These are phyloP conservation scores for Pythium aphanidermatum DNA, from an alignment of 352 stramenopile species.

Conservation along the genomic window DNA sequence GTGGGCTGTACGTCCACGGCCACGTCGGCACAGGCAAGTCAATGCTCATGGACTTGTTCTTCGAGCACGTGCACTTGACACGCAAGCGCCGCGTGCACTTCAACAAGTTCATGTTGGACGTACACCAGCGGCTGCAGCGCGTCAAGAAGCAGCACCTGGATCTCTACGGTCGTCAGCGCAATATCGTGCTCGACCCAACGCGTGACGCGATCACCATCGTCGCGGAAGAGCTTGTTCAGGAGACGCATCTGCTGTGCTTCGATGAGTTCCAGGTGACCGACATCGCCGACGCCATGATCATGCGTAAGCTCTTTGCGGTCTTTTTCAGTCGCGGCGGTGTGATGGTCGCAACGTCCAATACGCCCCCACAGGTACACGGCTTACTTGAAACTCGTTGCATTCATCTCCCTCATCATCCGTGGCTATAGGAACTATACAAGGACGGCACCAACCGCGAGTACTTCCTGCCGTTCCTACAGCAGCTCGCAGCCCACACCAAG, in stretches of 20 bases:
- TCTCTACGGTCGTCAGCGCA: constrained; percentile 73
- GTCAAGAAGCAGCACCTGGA: constrained; percentile 87
- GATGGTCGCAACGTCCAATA: constrained; percentile 96
- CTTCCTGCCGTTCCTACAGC: constrained; percentile 95
- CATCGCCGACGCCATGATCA: constrained; percentile 96
- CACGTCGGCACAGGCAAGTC: constrained; percentile 95
- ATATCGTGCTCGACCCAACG: constrained; percentile 72
- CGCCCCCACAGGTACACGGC: constrained; percentile 39
- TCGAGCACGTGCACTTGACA: constrained; percentile 36
- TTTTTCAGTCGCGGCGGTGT: constrained; percentile 89
- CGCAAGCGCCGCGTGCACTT: constrained; percentile 94
- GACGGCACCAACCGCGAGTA: constrained; percentile 94
- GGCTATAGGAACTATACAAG: constrained; percentile 86
- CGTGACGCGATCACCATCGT: constrained; percentile 76
- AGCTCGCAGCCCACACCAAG: constrained; percentile 88
- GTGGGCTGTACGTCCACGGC: constrained; percentile 94
- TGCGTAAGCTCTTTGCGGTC: constrained; percentile 91
- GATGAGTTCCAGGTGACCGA: constrained; percentile 99
- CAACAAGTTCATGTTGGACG: constrained; percentile 96
- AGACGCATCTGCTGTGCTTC: constrained; percentile 93
- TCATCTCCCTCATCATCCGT: neutral
- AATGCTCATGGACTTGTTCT: constrained; percentile 97
- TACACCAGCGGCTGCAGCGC: constrained; percentile 90
- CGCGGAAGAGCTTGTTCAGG: constrained; percentile 75
- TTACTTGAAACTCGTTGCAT: too few species aligned